phyloP scores from a whole-genome alignment of 148 eudicot genomes.

The Heliosperma pusillum region DNA sequence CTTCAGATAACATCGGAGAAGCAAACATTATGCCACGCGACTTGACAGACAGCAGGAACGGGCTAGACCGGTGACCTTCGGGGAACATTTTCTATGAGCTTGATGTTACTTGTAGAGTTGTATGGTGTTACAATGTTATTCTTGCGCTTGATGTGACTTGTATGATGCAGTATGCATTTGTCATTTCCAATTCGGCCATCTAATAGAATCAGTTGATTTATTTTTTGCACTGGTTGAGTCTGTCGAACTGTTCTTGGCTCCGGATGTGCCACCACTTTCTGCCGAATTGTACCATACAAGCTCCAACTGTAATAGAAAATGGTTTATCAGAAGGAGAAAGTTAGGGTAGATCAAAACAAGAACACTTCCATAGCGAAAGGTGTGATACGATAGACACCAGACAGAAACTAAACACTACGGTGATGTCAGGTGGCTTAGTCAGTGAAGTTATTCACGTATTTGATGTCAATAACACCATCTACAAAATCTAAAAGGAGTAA shows the following conservation, averaged over 20 bases:
- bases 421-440: too few relatives aligned
- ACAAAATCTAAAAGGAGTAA: not conserved
- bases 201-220: constrained; percentile 45
- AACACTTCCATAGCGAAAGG: not conserved
- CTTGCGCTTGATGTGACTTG: not conserved
- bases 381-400: not conserved
- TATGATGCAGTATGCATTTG: not conserved
- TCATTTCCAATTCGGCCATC: constrained; percentile 57
- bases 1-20: not conserved
- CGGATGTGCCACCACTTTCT: constrained; percentile 45
- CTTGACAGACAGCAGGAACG: not conserved
- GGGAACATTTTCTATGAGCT: not conserved
- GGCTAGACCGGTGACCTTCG: not conserved
- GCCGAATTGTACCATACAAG: constrained; percentile 71
- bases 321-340: not conserved
- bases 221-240: constrained; percentile 43
- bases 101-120: too few relatives aligned
- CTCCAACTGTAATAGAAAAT: constrained; percentile 59
- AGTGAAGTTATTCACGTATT: too few relatives aligned
- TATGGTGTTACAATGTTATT: not conserved
- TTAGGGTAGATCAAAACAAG: not conserved
- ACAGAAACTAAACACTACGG: not conserved
- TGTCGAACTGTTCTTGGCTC: constrained; percentile 41
- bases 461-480: too few relatives aligned
- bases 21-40: not conserved